These are phyloP conservation scores for Psilocybe cyanescens DNA, from an alignment of 768 basidiomycete genomes.

Conservation along the genomic window DNA sequence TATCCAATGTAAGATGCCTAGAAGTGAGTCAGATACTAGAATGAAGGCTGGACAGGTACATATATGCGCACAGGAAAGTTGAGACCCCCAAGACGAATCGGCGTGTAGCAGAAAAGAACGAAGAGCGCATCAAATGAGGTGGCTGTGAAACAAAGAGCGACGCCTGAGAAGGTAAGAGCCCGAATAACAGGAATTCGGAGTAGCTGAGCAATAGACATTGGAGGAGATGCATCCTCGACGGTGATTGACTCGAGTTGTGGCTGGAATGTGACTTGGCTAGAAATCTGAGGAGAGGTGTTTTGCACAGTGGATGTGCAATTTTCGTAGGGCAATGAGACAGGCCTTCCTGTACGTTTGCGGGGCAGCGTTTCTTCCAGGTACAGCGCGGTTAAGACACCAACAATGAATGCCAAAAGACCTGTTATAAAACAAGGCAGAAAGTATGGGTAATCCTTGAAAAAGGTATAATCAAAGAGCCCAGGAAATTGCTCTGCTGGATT, in stretches of 20 bases:
- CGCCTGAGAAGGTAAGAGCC: slow-evolving; percentile 51
- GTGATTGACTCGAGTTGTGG: slow-evolving; percentile 9
- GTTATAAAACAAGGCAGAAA: slow-evolving; percentile 59
- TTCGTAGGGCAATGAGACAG: neutral
- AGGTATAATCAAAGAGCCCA: slow-evolving; percentile 37
- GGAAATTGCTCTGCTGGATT: slow-evolving; percentile 53
- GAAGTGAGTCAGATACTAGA: neutral
- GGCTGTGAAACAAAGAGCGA: slow-evolving; percentile 51
- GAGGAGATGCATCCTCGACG: slow-evolving; percentile 22
- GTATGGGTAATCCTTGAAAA: slow-evolving; percentile 59
- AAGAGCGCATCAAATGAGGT: slow-evolving; percentile 65
- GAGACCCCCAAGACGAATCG: slow-evolving; percentile 53
- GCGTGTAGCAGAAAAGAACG: slow-evolving; percentile 65
- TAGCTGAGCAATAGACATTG: slow-evolving; percentile 28
- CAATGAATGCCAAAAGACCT: slow-evolving; percentile 39
- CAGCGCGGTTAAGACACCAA: slow-evolving; percentile 42
- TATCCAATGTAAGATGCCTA: slow-evolving; percentile 17
- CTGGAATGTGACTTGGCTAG: neutral
- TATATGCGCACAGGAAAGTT: slow-evolving; percentile 30
- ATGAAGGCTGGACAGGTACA: neutral
- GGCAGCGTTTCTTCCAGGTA: slow-evolving; percentile 52
- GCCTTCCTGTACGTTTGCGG: slow-evolving; percentile 3
- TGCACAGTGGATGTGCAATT: neutral
- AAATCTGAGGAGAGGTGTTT: neutral
- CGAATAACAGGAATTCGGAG: slow-evolving; percentile 53